These are phyloP conservation scores for Linnemannia schmuckeri DNA, from an alignment of 192 early-diverging fungal genomes.

Conservation along the genomic window DNA sequence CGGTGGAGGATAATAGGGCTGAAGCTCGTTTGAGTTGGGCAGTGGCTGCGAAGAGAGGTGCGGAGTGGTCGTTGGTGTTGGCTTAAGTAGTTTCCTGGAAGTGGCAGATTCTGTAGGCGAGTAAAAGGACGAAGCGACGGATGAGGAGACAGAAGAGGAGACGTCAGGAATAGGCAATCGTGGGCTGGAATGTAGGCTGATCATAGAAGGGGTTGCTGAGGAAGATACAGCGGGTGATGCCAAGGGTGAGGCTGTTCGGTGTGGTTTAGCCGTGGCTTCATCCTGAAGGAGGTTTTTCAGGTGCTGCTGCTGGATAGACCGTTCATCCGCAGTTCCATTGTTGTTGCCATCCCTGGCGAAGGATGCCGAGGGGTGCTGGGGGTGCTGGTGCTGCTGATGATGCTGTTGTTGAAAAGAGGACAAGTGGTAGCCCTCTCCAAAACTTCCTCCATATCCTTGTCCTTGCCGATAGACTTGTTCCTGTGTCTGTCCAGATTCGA, in stretches of 20 bases:
- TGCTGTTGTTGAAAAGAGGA: neutral
- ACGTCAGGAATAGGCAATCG: conserved; percentile 9
- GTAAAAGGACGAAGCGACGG: conserved; percentile 7
- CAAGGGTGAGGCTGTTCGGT: neutral
- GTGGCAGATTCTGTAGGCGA: neutral
- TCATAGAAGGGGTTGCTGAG: conserved; percentile 8
- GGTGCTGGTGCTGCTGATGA: neutral
- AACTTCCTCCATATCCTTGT: neutral
- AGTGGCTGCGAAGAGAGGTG: neutral
- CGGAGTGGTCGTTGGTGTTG: neutral
- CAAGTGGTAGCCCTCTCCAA: neutral
- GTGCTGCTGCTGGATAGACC: conserved; percentile 12
- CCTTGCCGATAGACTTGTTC: neutral
- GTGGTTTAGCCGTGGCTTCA: neutral
- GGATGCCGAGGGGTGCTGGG: neutral
- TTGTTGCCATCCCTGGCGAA: neutral
- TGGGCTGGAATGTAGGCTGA: neutral
- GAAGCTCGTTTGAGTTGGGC: conserved; percentile 3
- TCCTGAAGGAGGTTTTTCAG: conserved; percentile 12
- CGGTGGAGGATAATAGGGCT: conserved; percentile 44
- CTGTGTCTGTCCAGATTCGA: conserved; percentile 11
- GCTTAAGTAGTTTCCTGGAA: conserved; percentile 8
- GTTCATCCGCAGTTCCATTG: neutral
- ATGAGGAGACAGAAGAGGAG: neutral
- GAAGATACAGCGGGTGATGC: neutral